Percentiles rank a stretch among this genome's conserved stretches.
phyloP scores from a whole-genome alignment of 2,329 filamentous ascomycete species.

The Stachybotrys chlorohalonatus region DNA sequence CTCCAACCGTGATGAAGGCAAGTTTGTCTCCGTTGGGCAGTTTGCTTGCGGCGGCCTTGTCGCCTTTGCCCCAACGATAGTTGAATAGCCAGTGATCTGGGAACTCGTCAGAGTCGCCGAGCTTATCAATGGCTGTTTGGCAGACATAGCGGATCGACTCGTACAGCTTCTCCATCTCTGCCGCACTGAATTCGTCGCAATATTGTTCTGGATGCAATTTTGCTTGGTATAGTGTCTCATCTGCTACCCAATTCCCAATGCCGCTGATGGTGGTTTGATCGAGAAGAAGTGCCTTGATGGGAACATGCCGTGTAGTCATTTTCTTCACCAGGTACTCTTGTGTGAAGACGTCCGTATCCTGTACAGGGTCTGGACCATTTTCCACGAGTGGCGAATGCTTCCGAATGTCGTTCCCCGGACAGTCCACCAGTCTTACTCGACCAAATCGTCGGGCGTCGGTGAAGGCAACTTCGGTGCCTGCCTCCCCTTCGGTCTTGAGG shows the following conservation, averaged over 20 bases:
- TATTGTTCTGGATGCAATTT: slow-evolving; percentile 89
- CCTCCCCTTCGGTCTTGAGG: slow-evolving; percentile 50
- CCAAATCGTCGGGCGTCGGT: slow-evolving; percentile 74
- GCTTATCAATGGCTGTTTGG: slow-evolving; percentile 63
- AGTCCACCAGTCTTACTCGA: slow-evolving; percentile 75
- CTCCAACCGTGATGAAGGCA: slow-evolving; percentile 79
- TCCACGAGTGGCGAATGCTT: slow-evolving; percentile 71
- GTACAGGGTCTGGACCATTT: slow-evolving; percentile 88
- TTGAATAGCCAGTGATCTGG: slow-evolving; percentile 84
- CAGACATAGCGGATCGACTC: slow-evolving; percentile 70
- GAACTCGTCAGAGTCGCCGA: slow-evolving; percentile 77
- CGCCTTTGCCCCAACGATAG: slow-evolving; percentile 83
- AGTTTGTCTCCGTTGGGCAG: slow-evolving; percentile 82
- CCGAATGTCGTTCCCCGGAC: slow-evolving; percentile 65
- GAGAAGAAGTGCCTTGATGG: slow-evolving; percentile 79
- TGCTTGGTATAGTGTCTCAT: slow-evolving; percentile 87
- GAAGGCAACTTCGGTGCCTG: slow-evolving; percentile 61
- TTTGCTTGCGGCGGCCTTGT: slow-evolving; percentile 56
- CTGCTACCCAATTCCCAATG: slow-evolving; percentile 95
- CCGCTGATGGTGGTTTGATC: slow-evolving; percentile 86
- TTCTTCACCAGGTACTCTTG: slow-evolving; percentile 64
- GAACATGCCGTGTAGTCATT: slow-evolving; percentile 68
- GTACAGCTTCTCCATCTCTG: slow-evolving; percentile 64
- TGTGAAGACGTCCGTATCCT: slow-evolving; percentile 70
- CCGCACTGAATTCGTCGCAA: slow-evolving; percentile 68